These are phyloP conservation scores for Rhynchospora pubera DNA, from an alignment of 176 grass and related monocot species.

Conservation along the genomic window DNA sequence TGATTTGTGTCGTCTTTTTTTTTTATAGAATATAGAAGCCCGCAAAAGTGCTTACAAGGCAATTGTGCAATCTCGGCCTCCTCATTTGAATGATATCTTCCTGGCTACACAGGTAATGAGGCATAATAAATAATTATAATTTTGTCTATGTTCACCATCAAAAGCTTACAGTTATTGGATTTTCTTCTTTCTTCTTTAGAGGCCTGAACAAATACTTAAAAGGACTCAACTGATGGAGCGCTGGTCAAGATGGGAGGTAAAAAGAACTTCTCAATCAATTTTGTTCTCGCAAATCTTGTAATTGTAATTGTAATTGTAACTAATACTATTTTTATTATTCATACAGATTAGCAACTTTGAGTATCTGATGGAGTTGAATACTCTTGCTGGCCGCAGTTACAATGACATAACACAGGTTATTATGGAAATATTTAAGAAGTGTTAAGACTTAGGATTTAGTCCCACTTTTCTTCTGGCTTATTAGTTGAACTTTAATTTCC, in stretches of 20 bases:
- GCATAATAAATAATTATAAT: not conserved
- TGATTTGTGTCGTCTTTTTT: conserved; percentile 5
- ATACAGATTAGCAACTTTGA: conserved; percentile 96
- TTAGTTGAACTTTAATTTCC: not conserved
- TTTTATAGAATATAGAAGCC: conserved; percentile 75
- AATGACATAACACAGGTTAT: conserved; percentile 75
- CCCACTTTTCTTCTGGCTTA: not conserved
- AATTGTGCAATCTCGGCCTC: conserved; percentile 82
- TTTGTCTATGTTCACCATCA: not conserved
- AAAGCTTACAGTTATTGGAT: conserved; percentile 21
- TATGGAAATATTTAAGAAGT: not conserved
- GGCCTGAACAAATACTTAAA: conserved; percentile 97
- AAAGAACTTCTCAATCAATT: conserved; percentile 9
- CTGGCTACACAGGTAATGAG: conserved; percentile 82
- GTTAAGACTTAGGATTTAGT: not conserved
- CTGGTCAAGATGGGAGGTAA: conserved; percentile 98
- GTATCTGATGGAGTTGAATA: conserved; percentile 98
- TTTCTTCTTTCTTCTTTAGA: conserved; percentile 47
- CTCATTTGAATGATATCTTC: conserved; percentile 92
- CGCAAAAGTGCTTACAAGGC: conserved; percentile 91
- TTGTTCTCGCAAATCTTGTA: not conserved
- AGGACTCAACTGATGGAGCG: conserved; percentile 96
- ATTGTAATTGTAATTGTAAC: too few species aligned
- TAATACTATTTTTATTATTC: conserved; percentile 25
- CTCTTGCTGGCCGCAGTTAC: conserved; percentile 90